These are phyloP conservation scores for Thermothielavioides terrestris DNA, from an alignment of 495 filamentous ascomycete genomes.

Conservation along the genomic window DNA sequence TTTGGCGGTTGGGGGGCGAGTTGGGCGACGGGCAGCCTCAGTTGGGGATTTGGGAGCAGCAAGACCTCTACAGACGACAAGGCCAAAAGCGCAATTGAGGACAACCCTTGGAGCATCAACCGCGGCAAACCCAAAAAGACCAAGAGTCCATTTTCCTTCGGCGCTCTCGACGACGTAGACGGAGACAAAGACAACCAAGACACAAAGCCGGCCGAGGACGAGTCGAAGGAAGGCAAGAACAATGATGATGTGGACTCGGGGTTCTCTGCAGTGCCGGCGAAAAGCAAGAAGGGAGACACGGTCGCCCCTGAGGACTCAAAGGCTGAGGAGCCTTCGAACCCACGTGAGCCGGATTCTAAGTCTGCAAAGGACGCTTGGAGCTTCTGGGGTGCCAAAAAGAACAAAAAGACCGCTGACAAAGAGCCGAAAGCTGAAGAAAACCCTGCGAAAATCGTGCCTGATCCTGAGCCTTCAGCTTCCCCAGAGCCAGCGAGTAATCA, in stretches of 20 bases:
- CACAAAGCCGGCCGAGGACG: constrained; percentile 10
- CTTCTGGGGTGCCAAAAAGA: constrained; percentile 17
- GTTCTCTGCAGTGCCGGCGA: constrained; percentile 13
- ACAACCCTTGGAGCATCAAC: constrained; percentile 35
- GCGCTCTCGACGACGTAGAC: constrained; percentile 28
- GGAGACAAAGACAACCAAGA: constrained; percentile 14
- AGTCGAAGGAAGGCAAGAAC: constrained; percentile 8
- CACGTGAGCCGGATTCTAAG: constrained; percentile 5
- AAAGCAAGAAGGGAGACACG: not conserved
- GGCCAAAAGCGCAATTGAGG: constrained; percentile 19
- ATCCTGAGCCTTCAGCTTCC: constrained; percentile 4
- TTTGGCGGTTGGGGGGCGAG: constrained; percentile 33
- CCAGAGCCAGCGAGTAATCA: not conserved
- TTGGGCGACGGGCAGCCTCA: constrained; percentile 25
- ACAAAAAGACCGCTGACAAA: constrained; percentile 20
- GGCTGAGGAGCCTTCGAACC: constrained; percentile 7
- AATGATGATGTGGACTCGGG: constrained; percentile 28
- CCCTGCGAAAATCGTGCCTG: not conserved
- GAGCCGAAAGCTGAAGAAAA: constrained; percentile 3
- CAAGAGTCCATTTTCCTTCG: constrained; percentile 31
- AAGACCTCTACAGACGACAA: constrained; percentile 10
- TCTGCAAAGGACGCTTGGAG: constrained; percentile 15
- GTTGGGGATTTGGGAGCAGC: constrained; percentile 10
- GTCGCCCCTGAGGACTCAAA: constrained; percentile 8
- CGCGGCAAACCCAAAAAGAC: constrained; percentile 37